Percentiles rank a stretch among this genome's conserved stretches.
These are phyloP conservation scores for Acacia melanoxylon DNA, from an alignment of 306 rosid species.

Conservation along the genomic window DNA sequence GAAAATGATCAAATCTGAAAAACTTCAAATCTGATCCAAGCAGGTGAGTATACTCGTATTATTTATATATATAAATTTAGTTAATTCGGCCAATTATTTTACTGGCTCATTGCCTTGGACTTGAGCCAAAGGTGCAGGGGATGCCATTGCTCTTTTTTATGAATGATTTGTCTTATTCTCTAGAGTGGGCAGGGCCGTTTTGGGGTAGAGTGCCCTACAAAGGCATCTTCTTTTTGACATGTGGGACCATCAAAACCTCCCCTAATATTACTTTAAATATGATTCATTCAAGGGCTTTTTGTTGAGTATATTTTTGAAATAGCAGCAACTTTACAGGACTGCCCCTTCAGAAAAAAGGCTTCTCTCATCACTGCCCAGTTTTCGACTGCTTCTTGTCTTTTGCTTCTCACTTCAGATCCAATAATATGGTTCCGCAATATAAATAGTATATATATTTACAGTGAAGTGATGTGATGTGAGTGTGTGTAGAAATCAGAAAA, in stretches of 20 bases:
- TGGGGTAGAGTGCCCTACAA: neutral
- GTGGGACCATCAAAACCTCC: neutral
- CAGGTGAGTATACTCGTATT: too few species aligned
- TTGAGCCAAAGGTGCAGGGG: neutral
- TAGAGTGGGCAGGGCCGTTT: neutral
- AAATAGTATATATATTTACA: neutral
- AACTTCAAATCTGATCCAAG: too few species aligned
- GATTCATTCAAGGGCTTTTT: neutral
- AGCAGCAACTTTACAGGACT: neutral
- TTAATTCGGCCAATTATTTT: too few species aligned
- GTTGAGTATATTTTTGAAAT: too few species aligned
- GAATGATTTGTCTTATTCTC: conserved; percentile 29
- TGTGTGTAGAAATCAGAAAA: neutral
- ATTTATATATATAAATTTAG: neutral
- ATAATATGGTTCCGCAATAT: neutral
- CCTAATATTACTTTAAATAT: neutral
- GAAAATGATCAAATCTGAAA: too few species aligned
- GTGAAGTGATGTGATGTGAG: neutral
- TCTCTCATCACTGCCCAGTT: neutral
- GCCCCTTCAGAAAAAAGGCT: neutral
- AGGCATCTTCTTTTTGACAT: neutral
- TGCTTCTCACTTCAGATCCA: conserved; percentile 31
- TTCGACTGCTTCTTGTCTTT: neutral
- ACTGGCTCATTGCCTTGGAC: neutral
- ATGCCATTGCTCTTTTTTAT: conserved; percentile 26